Conservation (phyloP, 495 filamentous ascomycete genomes). For the Aspergillus diversus region DNA sequence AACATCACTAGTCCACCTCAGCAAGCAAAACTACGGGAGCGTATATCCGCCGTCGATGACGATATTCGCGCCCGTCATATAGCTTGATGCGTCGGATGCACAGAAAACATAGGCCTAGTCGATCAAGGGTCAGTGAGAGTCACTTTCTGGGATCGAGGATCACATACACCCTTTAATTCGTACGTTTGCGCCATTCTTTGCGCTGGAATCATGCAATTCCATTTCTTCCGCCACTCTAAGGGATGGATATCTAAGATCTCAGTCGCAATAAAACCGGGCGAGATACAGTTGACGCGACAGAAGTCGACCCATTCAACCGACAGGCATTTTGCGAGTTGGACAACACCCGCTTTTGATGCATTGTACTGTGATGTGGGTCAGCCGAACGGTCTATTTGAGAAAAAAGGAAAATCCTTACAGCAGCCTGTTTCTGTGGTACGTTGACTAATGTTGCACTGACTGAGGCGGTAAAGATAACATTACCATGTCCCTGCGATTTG, state of each 20-base stretch:
- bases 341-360: slow-evolving; percentile 39
- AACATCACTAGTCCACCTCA: not conserved
- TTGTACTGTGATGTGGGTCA: slow-evolving; percentile 31
- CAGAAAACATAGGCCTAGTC: slow-evolving; percentile 33
- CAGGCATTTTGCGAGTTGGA: slow-evolving; percentile 35
- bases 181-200: slow-evolving; percentile 31
- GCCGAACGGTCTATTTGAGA: not conserved
- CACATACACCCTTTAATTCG: slow-evolving; percentile 36
- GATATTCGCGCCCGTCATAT: slow-evolving; percentile 38
- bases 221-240: slow-evolving; percentile 28
- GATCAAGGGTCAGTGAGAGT: not conserved
- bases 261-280: slow-evolving; percentile 47
- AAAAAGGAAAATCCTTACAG: slow-evolving; percentile 19
- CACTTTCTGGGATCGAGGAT: not conserved
- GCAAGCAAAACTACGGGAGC: slow-evolving; percentile 18
- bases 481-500: slow-evolving; percentile 42
- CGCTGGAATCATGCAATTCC: slow-evolving; percentile 34
- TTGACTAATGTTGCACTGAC: slow-evolving; percentile 50
- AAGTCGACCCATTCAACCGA: slow-evolving; percentile 42
- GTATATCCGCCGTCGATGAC: slow-evolving; percentile 39
- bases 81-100: slow-evolving; percentile 37
- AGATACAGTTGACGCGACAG: slow-evolving; percentile 46
- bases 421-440: slow-evolving; percentile 49
- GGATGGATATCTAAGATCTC: slow-evolving; percentile 32
- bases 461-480: slow-evolving; percentile 47